Evolutionary conservation across 768 basidiomycete genomes (phyloP), one percentile per base, ranked within the genome.

Genomic region (Lentinula detonsa): DNA sequence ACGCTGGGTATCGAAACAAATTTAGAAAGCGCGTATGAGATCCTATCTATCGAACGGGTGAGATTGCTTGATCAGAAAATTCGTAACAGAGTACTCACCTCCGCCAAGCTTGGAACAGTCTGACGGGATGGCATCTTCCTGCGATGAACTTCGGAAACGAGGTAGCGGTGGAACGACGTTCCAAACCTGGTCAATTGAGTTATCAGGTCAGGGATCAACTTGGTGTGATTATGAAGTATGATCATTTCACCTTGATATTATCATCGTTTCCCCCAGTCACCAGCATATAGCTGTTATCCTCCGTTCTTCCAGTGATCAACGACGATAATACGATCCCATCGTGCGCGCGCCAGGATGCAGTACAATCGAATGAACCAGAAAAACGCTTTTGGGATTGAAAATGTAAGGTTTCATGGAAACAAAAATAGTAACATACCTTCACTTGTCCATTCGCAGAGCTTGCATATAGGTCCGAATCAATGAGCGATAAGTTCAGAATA

Each of bases 1-100:
- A 99, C 82, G 49, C 94, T 96, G 1, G 87, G 91, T 45, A 95
- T 90, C 0, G 93, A 85, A 5, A 97, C 80, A 63, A 99, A 93
- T 68, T 91, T 90, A 0, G 88, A 86, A 5, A 96, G 77, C 0
- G 91, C 91, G 67, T 87, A 88, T 2, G 85, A 18, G 6, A 31
- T 66, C 31, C 66, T 59, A 3, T 57, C 15, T 35, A 6, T 58
- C 57, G 10, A 51, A 5, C 59, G 21, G 10, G 35, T 35, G 16
- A 40, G 48, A 10, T 37, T 48, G 21, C 48, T 61, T n/a, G 18
- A 21, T 54, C 28, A 9, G 35, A 37, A 18, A 42, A 10, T 51
- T 48, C 58, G n/a, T 11, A 63, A 16, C 56, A 51, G 28, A 28
- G 49, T 18, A 23, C 52, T 62, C 54, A 39, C 43, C 53, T 53